These are phyloP conservation scores for Penicillium aurantiogriseum DNA, from an alignment of 2,329 filamentous ascomycete genomes.

Conservation along the genomic window DNA sequence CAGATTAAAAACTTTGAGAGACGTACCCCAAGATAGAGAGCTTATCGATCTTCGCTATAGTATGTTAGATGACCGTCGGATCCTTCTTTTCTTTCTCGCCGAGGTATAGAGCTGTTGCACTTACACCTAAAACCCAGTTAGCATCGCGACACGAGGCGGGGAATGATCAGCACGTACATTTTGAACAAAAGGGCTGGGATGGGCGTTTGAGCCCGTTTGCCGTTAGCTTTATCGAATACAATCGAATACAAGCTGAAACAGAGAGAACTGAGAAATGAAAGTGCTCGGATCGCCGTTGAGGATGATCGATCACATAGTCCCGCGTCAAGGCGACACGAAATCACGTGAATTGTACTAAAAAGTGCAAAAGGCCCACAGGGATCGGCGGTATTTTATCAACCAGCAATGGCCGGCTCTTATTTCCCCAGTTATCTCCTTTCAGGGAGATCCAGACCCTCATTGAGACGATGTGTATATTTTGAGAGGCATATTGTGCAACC, in stretches of 20 bases:
- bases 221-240: not conserved
- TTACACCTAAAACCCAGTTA: constrained; percentile 33
- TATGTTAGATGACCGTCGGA: constrained; percentile 5
- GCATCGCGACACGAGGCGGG: constrained; percentile 7
- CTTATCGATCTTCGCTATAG: constrained; percentile 77
- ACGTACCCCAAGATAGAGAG: constrained; percentile 74
- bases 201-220: not conserved
- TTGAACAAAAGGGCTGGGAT: not conserved
- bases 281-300: constrained; percentile 16
- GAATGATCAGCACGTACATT: constrained; percentile 19
- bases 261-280: not conserved
- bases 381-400: constrained; percentile 12
- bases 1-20: not conserved
- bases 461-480: not conserved
- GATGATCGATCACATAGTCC: constrained; percentile 19
- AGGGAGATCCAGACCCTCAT: not conserved
- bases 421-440: not conserved
- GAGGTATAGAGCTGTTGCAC: constrained; percentile 13
- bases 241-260: not conserved
- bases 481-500: not conserved
- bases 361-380: constrained; percentile 14
- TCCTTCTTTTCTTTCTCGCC: not conserved
- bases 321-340: constrained; percentile 24
- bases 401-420: constrained; percentile 5
- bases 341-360: constrained; percentile 22